Evolutionary conservation across 495 filamentous ascomycete genomes (phyloP), one percentile per base, ranked within the genome.

Genomic region (Hamigera avellanea): DNA sequence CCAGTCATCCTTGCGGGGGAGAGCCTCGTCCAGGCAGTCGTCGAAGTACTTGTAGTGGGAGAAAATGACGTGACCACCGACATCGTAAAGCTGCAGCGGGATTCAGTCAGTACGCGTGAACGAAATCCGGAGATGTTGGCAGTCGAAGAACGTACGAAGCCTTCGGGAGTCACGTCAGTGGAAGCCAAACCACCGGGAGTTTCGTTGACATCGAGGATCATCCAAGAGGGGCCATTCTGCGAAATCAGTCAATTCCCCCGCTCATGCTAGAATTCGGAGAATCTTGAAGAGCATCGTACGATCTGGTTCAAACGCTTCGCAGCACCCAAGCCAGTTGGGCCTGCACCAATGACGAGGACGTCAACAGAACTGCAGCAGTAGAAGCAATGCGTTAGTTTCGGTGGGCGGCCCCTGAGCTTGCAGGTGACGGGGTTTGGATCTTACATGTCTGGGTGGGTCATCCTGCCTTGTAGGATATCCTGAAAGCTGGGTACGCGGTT

Each of bases 11-110:
- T 82, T 73, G 60, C 86, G 84, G 45, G 91, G 93, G 30, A 98
- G 76, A 38, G 91, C 91, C 69, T 98, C 88, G 54, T 95, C 70
- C 57, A 98, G 83, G 69, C 86, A 93, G 68, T 98, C 93, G 66
- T 98, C 91, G 60, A 98, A 98, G 78, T 98, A 98, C 66, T 94
- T 95, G 78, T 96, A 98, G 75, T 98, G 91, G 42, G 91, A 98
- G 76, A 98, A 98, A 63, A 98, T 96, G 66, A 98, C 91, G 66
- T 98, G 91, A 49, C 91, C 91, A 57, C 91, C 91, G 50, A 98
- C 91, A 71, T 98, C 91, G 72, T 95, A 98, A 48, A 98, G 80
- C 89, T 96, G 49, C 42, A 26, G 36, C 6, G 31, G 32, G 8
- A 12, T 48, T 50, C 33, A 58, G 52, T 36, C 27, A 13, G 5